Conservation (phyloP, 441 rosid genomes). For the Populus hybrid region DNA sequence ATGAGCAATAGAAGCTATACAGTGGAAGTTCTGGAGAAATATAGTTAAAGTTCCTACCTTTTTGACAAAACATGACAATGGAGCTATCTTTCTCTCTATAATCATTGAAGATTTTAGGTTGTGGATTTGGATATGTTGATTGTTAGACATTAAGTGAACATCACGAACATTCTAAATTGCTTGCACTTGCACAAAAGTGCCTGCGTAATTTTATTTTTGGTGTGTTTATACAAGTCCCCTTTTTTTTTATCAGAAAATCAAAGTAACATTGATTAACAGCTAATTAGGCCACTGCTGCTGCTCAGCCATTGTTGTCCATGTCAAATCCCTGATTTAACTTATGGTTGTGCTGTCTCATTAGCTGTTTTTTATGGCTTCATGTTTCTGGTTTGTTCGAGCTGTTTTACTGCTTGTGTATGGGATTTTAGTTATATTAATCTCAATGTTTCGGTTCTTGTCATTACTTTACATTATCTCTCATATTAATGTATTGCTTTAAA, state of each 20-base stretch:
- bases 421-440: neutral
- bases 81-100: neutral
- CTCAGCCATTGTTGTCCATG: neutral
- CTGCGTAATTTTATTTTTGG: neutral
- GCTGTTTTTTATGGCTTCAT: neutral
- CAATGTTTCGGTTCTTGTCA: neutral
- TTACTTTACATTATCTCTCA: neutral
- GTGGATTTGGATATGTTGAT: neutral
- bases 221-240: neutral
- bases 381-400: neutral
- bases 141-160: neutral
- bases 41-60: neutral
- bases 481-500: neutral
- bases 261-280: neutral
- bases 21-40: neutral
- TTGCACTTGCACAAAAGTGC: neutral
- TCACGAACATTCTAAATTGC: neutral
- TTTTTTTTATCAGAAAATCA: neutral
- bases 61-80: neutral
- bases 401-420: neutral
- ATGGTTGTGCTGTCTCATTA: neutral
- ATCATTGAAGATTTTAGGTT: neutral
- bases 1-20: neutral
- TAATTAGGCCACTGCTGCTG: neutral
- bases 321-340: neutral